Base-by-base conservation (phyloP, 495 filamentous ascomycete genomes). In the Penicillium herquei region DNA sequence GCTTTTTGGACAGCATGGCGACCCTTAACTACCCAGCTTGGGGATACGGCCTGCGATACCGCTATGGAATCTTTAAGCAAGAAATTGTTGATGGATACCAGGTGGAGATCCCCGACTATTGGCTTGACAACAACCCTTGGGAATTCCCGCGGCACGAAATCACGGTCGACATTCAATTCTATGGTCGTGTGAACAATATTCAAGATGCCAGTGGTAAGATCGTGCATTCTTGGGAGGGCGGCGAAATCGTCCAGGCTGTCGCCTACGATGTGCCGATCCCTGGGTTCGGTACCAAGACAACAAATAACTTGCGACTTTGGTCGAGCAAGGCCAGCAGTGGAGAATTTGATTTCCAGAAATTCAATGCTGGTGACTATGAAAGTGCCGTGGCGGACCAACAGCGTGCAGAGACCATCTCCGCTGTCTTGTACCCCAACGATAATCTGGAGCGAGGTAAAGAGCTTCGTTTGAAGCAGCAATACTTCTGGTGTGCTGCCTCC, bases 61-160 rank as follows among this genome's bases (percentile, higher is more conserved):
- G 91, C 62, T 98, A 98, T 70, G 94, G 94, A 60, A 98, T 98
- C 67, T 98, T 98, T 84, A 96, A 97, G 78, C 94, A 98, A 76
- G 93, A 98, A 78, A 96, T 98, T 61, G 84, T 97, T 47, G 87
- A 98, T 65, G 94, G 94, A 14, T 98, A 96, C 65, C 94, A 98
- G 71, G 90, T 98, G 47, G 94, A 98, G 64, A 86, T 98, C 44
- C 94, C 94, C 17, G 94, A 98, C 70, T 98, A 98, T 73, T 98
- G 94, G 94, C 84, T 98, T 32, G 94, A 98, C 66, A 96, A 97
- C 70, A 98, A 98, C 78, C 94, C 95, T 6, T 98, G 94, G 94
- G 94, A 98, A 65, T 98, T 98, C 64, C 91, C 92, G 16, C 83
- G 94, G 59, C 91, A 96, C 69, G 94, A 98, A 66, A 85, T 98